Conservation (phyloP, 352 stramenopile genomes). For the Saprolegnia parasitica region DNA sequence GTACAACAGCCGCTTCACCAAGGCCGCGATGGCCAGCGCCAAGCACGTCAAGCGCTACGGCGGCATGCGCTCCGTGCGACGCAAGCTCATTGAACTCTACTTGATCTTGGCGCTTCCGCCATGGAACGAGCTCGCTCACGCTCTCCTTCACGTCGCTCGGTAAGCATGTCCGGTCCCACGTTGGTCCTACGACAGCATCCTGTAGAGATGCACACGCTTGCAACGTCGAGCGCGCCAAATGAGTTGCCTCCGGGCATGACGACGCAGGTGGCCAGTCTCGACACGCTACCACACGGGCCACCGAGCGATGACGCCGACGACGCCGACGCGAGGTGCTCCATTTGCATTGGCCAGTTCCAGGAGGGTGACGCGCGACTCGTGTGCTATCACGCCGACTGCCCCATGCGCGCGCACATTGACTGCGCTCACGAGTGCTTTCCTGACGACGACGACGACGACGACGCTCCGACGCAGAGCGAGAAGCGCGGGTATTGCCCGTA, state of each 20-base stretch:
- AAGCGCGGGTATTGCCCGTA: slow-evolving; percentile 39
- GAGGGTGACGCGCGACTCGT: slow-evolving; percentile 23
- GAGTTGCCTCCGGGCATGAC: background rate
- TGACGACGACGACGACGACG: slow-evolving; percentile 12
- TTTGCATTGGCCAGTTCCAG: slow-evolving; percentile 40
- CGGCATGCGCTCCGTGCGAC: slow-evolving; percentile 50
- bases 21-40: slow-evolving; percentile 35
- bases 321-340: slow-evolving; percentile 34
- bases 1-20: slow-evolving; percentile 48
- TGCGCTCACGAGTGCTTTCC: slow-evolving; percentile 57
- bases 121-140: slow-evolving; percentile 32
- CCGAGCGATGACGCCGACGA: background rate
- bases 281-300: background rate
- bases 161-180: background rate
- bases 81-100: slow-evolving; percentile 66
- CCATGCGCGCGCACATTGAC: slow-evolving; percentile 40
- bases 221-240: background rate
- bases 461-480: background rate
- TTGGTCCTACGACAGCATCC: background rate
- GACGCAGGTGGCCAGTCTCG: background rate
- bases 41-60: slow-evolving; percentile 41
- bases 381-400: slow-evolving; percentile 48
- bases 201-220: background rate
- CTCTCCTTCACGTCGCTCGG: slow-evolving; percentile 19
- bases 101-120: slow-evolving; percentile 55